phyloP scores from a whole-genome alignment of 2,329 filamentous ascomycete genomes.

The Trichoderma simmonsii region DNA sequence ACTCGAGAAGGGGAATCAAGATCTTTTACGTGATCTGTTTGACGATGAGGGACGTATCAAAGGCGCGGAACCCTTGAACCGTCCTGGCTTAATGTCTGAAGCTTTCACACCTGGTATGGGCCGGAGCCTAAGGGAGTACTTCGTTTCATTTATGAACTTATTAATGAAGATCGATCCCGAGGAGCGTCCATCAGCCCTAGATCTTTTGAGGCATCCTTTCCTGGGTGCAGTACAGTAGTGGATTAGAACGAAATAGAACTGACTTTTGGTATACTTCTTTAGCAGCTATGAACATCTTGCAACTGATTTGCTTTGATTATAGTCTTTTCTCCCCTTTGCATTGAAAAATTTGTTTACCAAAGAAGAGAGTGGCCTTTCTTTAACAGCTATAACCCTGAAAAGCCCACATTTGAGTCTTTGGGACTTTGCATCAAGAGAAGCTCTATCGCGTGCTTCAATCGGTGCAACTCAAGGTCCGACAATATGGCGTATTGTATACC shows the following conservation, averaged over 20 bases:
- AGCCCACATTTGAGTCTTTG: background rate
- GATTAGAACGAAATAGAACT: background rate
- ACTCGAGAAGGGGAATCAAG: background rate
- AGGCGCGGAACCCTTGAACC: background rate
- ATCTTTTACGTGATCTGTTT: background rate
- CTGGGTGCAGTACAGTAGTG: background rate
- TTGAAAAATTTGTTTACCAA: background rate
- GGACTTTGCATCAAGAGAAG: background rate
- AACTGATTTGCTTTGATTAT: background rate
- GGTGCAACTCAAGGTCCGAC: background rate
- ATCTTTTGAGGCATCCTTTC: background rate
- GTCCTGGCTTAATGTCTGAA: background rate
- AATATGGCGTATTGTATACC: background rate
- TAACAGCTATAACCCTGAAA: background rate
- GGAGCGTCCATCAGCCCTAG: background rate
- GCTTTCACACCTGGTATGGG: background rate
- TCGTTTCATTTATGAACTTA: background rate
- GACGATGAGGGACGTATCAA: background rate
- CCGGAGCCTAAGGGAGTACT: background rate
- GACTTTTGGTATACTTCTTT: background rate
- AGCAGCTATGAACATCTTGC: background rate
- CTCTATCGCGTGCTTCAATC: background rate
- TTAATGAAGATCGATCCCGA: constrained; percentile 4
- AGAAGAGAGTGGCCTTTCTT: background rate
- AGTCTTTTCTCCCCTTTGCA: background rate